Base-by-base conservation (phyloP, 73 alveolate genomes). In the Paramecium sonneborni region DNA sequence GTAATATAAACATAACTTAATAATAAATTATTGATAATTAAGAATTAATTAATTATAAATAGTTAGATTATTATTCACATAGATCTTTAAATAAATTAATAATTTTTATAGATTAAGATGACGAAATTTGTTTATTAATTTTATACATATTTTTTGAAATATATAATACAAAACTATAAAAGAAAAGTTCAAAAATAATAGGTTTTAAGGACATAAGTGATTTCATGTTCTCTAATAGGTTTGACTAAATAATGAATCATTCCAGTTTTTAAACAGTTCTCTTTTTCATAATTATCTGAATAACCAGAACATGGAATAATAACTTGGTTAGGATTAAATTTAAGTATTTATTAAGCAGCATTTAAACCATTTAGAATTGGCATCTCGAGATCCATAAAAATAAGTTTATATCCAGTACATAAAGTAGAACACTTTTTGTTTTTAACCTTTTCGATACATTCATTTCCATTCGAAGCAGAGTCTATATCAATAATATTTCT, bases 381-480 rank as follows among this genome's bases (percentile, higher is more conserved):
- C 93, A 85, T 85, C 7, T 85, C 87, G 5, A 57, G 15, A 57
- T 85, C 93, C 93, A 85, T 85, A 35, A 85, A 58, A 1, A 85
- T 85, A 8, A 56, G 11, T 48, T 21, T 85, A 85, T 85, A 85
- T 5, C 93, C 93, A 28, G 23, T 34, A 85, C 86, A 58, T 14
- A n/a, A 12, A 23, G 8, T 11, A 6, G 23, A 79, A 43, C 90
- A 79, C 21, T 55, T 85, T 38, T 41, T 48, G n/a, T 23, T 85
- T 55, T 24, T 37, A 10, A 44, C 41, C 26, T 41, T 85, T 38
- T 85, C 93, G 11, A 85, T 37, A 8, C 84, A 76, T 37, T 57
- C 85, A 23, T 28, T 44, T 1, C 93, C 93, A 37, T 41, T 58
- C 7, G 85, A 41, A 12, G 93, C 93, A 8, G 93, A 34, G 23